These are phyloP conservation scores for Bryopsis sp. DNA, from an alignment of 139 green algal species.

Conservation along the genomic window DNA sequence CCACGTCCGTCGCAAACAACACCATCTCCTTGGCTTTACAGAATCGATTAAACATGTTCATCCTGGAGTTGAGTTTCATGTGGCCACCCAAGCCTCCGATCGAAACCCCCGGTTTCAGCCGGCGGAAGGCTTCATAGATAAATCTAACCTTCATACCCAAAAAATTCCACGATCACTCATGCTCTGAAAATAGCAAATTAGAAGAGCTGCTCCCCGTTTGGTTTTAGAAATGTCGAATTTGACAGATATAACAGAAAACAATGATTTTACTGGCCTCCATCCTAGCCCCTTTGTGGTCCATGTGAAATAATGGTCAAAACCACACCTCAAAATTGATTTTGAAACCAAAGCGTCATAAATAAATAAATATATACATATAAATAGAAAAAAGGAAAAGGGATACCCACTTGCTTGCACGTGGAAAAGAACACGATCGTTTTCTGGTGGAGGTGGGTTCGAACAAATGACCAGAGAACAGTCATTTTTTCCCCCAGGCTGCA, in stretches of 20 bases:
- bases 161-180: no score
- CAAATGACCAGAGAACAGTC: conserved; percentile 90
- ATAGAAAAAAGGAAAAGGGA: no score
- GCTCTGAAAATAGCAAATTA: no score
- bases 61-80: conserved; percentile 93
- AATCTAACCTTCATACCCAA: conserved; percentile 67
- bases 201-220: no score
- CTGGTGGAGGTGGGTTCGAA: conserved; percentile 79
- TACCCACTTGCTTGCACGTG: conserved; percentile 91
- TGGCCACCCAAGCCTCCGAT: conserved; percentile 82
- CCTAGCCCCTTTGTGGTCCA: not conserved
- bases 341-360: no score
- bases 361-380: no score
- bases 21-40: conserved; percentile 53
- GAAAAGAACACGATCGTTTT: conserved; percentile 89
- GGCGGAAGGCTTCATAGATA: conserved; percentile 81
- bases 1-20: conserved; percentile 92
- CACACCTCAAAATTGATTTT: no score
- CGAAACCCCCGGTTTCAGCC: conserved; percentile 81
- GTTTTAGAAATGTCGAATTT: no score
- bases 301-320: no score
- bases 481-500: conserved; percentile 72
- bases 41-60: conserved; percentile 77
- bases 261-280: not conserved
- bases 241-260: not conserved